phyloP scores from a whole-genome alignment of 495 filamentous ascomycete genomes.

The Cudoniella acicularis region DNA sequence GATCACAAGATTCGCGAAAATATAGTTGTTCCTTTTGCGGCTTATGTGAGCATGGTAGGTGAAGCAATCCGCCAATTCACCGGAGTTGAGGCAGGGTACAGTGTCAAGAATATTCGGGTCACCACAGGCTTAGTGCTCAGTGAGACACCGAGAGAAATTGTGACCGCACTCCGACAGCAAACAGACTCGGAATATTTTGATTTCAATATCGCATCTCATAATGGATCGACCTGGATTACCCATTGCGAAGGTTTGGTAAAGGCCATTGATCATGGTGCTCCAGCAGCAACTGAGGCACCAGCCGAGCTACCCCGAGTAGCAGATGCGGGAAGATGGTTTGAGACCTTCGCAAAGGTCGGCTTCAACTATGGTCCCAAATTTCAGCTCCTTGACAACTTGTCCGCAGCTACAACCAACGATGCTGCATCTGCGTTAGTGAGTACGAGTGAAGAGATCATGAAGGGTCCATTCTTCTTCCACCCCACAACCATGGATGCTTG shows the following conservation, averaged over 20 bases:
- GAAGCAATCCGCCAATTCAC: slow-evolving; percentile 41
- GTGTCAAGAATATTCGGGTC: background rate
- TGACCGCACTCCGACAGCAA: slow-evolving; percentile 34
- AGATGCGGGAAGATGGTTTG: slow-evolving; percentile 20
- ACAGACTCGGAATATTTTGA: slow-evolving; percentile 41
- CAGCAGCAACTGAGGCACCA: background rate
- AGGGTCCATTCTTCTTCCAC: slow-evolving; percentile 28
- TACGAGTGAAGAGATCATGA: background rate
- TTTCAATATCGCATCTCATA: slow-evolving; percentile 28
- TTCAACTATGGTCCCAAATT: slow-evolving; percentile 36
- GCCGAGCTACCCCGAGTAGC: background rate
- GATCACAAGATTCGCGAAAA: slow-evolving; percentile 41
- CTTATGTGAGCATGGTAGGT: slow-evolving; percentile 43
- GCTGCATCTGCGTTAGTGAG: background rate
- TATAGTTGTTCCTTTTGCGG: slow-evolving; percentile 45
- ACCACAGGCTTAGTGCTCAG: slow-evolving; percentile 21
- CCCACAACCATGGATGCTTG: background rate
- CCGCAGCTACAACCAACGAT: slow-evolving; percentile 6
- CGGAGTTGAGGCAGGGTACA: background rate
- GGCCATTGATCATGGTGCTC: slow-evolving; percentile 8
- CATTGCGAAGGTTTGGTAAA: slow-evolving; percentile 15
- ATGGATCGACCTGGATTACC: slow-evolving; percentile 4
- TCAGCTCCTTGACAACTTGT: slow-evolving; percentile 29
- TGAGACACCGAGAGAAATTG: slow-evolving; percentile 30
- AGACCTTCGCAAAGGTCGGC: slow-evolving; percentile 13